Evolutionary conservation across 2,329 filamentous ascomycete genomes (phyloP).

Genomic region (Fulvia fulva): DNA sequence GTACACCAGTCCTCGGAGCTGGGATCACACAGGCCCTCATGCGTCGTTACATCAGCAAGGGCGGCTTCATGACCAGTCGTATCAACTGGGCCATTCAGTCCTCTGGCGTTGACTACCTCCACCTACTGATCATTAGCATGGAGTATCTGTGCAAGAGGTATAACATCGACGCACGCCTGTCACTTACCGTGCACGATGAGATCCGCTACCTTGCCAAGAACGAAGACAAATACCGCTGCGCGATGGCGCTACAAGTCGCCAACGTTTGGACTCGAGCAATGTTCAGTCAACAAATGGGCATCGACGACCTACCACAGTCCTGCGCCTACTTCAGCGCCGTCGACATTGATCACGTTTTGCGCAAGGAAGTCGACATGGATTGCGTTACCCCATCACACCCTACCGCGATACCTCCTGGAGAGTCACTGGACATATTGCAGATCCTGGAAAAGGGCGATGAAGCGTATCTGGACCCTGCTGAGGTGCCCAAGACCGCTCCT

Average conservation of each 20-base stretch:
- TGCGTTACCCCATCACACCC: conserved; percentile 88
- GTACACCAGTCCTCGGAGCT: conserved; percentile 87
- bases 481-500: conserved; percentile 57
- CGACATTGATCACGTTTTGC: conserved; percentile 90
- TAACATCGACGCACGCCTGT: conserved; percentile 77
- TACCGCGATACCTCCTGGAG: conserved; percentile 73
- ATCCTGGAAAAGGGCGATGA: conserved; percentile 68
- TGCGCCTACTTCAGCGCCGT: conserved; percentile 96
- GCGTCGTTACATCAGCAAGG: conserved; percentile 79
- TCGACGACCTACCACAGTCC: conserved; percentile 86
- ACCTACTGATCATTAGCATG: conserved; percentile 90
- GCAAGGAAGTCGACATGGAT: conserved; percentile 98
- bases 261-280: conserved; percentile 97
- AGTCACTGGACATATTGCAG: conserved; percentile 77
- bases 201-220: conserved; percentile 88
- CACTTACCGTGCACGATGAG: conserved; percentile 96
- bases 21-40: conserved; percentile 95
- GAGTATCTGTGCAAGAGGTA: conserved; percentile 85
- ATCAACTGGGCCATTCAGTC: conserved; percentile 99
- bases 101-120: conserved; percentile 93
- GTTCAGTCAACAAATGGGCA: conserved; percentile 95
- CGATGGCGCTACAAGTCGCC: conserved; percentile 87
- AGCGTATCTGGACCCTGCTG: conserved; percentile 65
- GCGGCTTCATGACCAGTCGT: conserved; percentile 88
- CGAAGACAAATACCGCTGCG: conserved; percentile 79